Evolutionary conservation across 2,329 filamentous ascomycete genomes (phyloP).

Genomic region (Paracoccidioides brasiliensis): DNA sequence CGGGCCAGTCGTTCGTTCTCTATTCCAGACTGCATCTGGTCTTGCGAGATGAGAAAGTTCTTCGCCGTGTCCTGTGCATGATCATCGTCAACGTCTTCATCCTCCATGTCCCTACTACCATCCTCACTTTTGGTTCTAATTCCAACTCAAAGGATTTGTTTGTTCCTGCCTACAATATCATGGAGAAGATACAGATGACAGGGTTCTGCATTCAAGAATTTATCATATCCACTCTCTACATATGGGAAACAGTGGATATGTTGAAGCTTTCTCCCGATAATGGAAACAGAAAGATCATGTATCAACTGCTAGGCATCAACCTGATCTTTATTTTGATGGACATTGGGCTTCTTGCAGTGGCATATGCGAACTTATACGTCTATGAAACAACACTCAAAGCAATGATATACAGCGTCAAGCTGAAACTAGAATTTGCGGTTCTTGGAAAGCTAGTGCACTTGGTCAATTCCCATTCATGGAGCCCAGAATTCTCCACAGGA

Average conservation of each 20-base stretch:
- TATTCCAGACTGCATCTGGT: constrained; percentile 30
- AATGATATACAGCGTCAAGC: constrained; percentile 36
- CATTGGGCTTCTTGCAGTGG: constrained; percentile 30
- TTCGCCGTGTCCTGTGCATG: constrained; percentile 24
- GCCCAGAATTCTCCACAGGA: constrained; percentile 21
- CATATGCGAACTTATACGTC: constrained; percentile 33
- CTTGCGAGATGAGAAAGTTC: constrained; percentile 17
- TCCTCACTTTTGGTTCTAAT: constrained; percentile 24
- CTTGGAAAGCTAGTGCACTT: constrained; percentile 33
- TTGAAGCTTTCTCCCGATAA: constrained; percentile 34
- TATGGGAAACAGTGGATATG: constrained; percentile 41
- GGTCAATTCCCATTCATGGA: constrained; percentile 28
- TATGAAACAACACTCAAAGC: constrained; percentile 37
- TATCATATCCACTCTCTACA: constrained; percentile 37
- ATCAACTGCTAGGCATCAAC: constrained; percentile 38
- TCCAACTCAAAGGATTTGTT: constrained; percentile 14
- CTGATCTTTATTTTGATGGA: constrained; percentile 36
- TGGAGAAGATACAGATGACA: constrained; percentile 38
- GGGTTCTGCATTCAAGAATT: constrained; percentile 39
- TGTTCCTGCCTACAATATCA: constrained; percentile 20
- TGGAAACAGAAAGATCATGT: constrained; percentile 34
- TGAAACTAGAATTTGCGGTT: constrained; percentile 39
- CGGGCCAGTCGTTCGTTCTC: constrained; percentile 28
- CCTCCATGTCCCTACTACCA: constrained; percentile 24
- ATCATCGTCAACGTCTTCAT: constrained; percentile 25